These are phyloP conservation scores for Gloeopeniophorella convolvens DNA, from an alignment of 768 basidiomycete genomes.

Conservation along the genomic window DNA sequence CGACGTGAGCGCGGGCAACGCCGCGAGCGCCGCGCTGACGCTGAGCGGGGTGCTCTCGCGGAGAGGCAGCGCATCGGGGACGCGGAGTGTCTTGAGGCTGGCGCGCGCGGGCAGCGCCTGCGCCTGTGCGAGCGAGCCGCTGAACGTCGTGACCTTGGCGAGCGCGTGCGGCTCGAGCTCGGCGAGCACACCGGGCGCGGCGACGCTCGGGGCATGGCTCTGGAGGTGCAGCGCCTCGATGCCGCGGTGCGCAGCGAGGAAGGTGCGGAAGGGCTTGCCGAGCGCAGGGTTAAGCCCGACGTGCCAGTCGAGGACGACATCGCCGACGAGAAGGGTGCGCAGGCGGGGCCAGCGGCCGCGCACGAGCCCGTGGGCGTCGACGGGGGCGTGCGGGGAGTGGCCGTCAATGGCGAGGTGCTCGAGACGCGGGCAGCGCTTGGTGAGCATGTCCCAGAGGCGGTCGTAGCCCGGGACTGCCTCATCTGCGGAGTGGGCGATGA, in stretches of 20 bases:
- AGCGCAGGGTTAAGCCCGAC: constrained; percentile 28
- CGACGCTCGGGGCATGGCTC: constrained; percentile 26
- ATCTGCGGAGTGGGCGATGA: constrained; percentile 31
- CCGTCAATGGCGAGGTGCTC: constrained; percentile 58
- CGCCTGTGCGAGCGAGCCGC: constrained; percentile 61
- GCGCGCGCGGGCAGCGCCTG: constrained; percentile 44
- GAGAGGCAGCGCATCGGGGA: constrained; percentile 60
- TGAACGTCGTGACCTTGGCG: constrained; percentile 41
- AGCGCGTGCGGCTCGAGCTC: constrained; percentile 22
- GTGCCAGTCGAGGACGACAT: constrained; percentile 56
- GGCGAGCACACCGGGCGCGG: constrained; percentile 15
- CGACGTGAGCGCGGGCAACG: constrained; percentile 46
- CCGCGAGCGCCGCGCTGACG: constrained; percentile 53
- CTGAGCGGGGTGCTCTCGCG: constrained; percentile 61
- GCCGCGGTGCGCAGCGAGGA: constrained; percentile 58
- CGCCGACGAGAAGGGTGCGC: constrained; percentile 53
- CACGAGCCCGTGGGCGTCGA: constrained; percentile 50
- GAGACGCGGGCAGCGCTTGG: constrained; percentile 54
- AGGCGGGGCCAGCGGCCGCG: constrained; percentile 63
- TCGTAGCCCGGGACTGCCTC: constrained; percentile 40
- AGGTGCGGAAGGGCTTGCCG: constrained; percentile 55
- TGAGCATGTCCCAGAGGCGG: constrained; percentile 67
- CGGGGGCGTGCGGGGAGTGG: constrained; percentile 41
- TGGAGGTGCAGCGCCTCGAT: constrained; percentile 46
- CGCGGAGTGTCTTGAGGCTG: constrained; percentile 47